These are phyloP conservation scores for Cyberlindnera meyerae DNA, from an alignment of 805 yeast species.

Conservation along the genomic window DNA sequence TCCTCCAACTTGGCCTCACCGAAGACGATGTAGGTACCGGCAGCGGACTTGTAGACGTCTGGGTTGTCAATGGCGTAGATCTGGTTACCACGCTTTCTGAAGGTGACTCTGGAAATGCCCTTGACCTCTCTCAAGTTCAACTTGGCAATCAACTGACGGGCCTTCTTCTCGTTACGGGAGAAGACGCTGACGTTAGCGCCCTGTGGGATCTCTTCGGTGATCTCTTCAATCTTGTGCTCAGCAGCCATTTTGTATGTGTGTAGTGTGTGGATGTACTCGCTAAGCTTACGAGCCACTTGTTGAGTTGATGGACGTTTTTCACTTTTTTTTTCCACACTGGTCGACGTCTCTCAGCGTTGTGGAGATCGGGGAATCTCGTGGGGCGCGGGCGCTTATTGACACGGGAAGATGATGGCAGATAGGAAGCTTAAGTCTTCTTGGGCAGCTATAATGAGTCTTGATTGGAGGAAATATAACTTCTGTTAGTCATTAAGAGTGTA, in stretches of 20 bases:
- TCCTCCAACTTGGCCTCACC: constrained; percentile 98
- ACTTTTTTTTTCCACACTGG: constrained; percentile 12
- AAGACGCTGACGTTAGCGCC: constrained; percentile 79
- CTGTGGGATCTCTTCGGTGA: constrained; percentile 48
- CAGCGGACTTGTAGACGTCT: constrained; percentile 90
- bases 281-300: too few species aligned
- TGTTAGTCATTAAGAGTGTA: too few species aligned
- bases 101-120: constrained; percentile 92
- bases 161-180: constrained; percentile 92
- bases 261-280: neutral
- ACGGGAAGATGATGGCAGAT: constrained; percentile 5
- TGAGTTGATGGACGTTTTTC: constrained; percentile 12
- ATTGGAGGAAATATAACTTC: too few species aligned
- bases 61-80: constrained; percentile 89
- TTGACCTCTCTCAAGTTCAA: constrained; percentile 84
- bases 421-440: too few species aligned
- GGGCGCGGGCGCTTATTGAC: constrained; percentile 1
- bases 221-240: constrained; percentile 13
- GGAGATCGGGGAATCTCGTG: neutral
- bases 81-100: constrained; percentile 88
- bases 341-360: neutral
- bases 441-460: too few species aligned
- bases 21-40: constrained; percentile 91
- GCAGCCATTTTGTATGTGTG: constrained; percentile 8
- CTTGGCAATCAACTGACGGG: constrained; percentile 84